Percentiles rank a stretch among this genome's conserved stretches.
These are phyloP conservation scores for Prunus padus DNA, from an alignment of 306 rosid species.

Conservation along the genomic window DNA sequence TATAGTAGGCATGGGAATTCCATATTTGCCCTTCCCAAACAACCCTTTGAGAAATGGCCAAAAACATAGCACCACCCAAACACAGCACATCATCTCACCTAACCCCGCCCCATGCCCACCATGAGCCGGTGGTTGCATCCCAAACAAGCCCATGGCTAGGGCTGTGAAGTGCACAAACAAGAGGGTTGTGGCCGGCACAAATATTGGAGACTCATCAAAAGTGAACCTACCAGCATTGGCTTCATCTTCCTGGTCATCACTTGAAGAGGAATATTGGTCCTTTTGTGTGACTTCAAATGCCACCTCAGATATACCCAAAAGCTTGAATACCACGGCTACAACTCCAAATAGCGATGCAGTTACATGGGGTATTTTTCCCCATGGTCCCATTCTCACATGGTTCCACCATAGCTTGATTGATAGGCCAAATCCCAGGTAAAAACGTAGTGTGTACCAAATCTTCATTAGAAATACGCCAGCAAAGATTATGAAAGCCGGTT, in stretches of 20 bases:
- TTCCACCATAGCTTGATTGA: slow-evolving; percentile 34
- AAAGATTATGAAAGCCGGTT: slow-evolving; percentile 15
- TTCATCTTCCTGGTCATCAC: neutral
- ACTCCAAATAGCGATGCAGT: slow-evolving; percentile 23
- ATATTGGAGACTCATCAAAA: slow-evolving; percentile 39
- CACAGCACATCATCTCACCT: slow-evolving; percentile 28
- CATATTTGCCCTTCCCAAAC: slow-evolving; percentile 33
- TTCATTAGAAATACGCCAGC: slow-evolving; percentile 4
- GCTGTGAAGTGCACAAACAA: slow-evolving; percentile 30
- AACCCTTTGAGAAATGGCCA: slow-evolving; percentile 38
- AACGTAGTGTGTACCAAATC: neutral
- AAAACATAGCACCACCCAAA: slow-evolving; percentile 35
- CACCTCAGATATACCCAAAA: slow-evolving; percentile 25
- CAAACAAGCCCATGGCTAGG: slow-evolving; percentile 1
- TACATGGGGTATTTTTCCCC: neutral
- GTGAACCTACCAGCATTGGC: slow-evolving; percentile 22
- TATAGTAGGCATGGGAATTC: slow-evolving; percentile 28
- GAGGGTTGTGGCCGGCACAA: slow-evolving; percentile 32
- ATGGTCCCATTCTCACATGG: slow-evolving; percentile 19
- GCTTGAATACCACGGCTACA: slow-evolving; percentile 6
- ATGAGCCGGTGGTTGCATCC: neutral
- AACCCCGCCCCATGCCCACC: slow-evolving; percentile 10
- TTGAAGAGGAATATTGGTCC: slow-evolving; percentile 7
- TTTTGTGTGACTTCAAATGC: slow-evolving; percentile 37
- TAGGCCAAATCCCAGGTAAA: slow-evolving; percentile 4